Conservation (phyloP, 768 basidiomycete species). For the Steccherinum ochraceum region DNA sequence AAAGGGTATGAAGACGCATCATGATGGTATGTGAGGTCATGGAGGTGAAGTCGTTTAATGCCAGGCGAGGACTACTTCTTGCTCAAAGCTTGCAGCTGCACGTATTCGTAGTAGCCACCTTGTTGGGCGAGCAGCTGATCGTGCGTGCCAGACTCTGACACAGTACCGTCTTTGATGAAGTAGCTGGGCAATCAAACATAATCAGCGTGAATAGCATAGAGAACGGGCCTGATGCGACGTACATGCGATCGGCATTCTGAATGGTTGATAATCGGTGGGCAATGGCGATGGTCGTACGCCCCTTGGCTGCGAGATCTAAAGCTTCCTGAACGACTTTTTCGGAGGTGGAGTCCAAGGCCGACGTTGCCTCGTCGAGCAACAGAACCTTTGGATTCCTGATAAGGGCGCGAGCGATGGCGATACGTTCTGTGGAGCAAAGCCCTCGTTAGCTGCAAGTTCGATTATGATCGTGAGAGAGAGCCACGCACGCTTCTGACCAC, state of each 20-base stretch:
- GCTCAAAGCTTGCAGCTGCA: constrained; percentile 69
- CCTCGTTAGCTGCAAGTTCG: background rate
- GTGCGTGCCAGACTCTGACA: constrained; percentile 85
- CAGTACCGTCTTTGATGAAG: constrained; percentile 82
- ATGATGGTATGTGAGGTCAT: too few relatives aligned
- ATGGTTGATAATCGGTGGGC: constrained; percentile 84
- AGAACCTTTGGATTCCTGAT: constrained; percentile 26
- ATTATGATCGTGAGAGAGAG: background rate
- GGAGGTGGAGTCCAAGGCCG: constrained; percentile 45
- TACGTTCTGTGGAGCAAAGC: constrained; percentile 32
- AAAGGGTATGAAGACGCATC: too few relatives aligned
- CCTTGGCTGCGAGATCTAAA: constrained; percentile 86
- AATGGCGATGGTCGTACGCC: constrained; percentile 91
- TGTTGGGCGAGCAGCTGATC: constrained; percentile 63
- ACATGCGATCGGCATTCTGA: constrained; percentile 31
- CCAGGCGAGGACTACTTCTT: constrained; percentile 20
- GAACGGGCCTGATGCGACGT: constrained; percentile 5
- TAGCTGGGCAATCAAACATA: constrained; percentile 42
- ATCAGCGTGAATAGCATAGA: background rate
- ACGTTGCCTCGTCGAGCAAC: constrained; percentile 34
- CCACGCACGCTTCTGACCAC: constrained; percentile 77
- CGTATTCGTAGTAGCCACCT: constrained; percentile 80
- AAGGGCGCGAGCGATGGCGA: constrained; percentile 28
- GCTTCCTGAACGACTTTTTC: constrained; percentile 91
- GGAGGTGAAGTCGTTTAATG: background rate